Conservation (phyloP, 139 green algal genomes). For the Nannochloris sp. region DNA sequence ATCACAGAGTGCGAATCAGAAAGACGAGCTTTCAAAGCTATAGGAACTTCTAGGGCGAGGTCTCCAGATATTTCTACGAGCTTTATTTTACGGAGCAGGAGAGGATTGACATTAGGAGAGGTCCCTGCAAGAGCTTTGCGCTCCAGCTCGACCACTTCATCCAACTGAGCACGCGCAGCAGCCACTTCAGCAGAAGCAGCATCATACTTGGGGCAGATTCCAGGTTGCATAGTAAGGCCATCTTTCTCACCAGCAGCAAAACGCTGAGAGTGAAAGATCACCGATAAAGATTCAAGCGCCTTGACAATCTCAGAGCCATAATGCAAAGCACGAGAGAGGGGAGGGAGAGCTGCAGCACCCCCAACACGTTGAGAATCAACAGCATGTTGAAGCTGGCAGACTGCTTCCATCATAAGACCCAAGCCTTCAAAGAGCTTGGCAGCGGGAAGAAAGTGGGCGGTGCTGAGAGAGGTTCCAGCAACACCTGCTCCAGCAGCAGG, state of each 20-base stretch:
- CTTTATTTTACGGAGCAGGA: not conserved
- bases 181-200: not conserved
- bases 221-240: not conserved
- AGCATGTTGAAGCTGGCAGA: not conserved
- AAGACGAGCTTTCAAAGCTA: not conserved
- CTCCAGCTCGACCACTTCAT: not conserved
- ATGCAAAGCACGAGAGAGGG: not conserved
- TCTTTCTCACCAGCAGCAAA: conserved; percentile 6
- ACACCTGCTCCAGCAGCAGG: not conserved
- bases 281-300: not conserved
- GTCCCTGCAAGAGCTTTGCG: not conserved
- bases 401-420: not conserved
- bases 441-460: conserved; percentile 8
- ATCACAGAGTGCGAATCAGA: not conserved
- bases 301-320: not conserved
- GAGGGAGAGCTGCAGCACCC: not conserved
- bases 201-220: conserved; percentile 15
- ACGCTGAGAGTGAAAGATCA: conserved; percentile 5
- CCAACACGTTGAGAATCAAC: not conserved
- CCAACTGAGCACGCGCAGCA: not conserved
- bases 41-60: not conserved
- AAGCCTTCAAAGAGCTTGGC: conserved; percentile 16
- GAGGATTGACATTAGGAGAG: not conserved
- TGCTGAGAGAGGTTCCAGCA: not conserved
- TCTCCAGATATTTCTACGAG: not conserved